A percentile compares a stretch with the other conserved stretches of the same genome.
Evolutionary conservation across 805 yeast species (phyloP).

Genomic region (Suhomyces canberraensis): DNA sequence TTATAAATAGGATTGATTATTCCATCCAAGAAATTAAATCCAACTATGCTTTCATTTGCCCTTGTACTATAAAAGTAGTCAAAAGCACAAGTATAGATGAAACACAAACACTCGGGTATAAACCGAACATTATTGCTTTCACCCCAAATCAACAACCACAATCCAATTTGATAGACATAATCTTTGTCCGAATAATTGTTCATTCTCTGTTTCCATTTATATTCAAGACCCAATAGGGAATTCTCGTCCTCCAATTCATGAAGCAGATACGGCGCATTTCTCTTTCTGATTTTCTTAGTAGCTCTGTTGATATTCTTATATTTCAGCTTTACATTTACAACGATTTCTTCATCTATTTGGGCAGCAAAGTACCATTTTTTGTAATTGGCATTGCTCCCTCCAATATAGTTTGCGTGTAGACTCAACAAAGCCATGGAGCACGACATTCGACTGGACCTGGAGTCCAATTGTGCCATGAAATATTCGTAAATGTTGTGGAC

Average conservation of each 20-base stretch:
- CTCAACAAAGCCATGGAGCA: conserved; percentile 70
- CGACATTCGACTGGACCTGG: conserved; percentile 77
- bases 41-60: too few relatives aligned
- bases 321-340: conserved; percentile 35
- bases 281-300: conserved; percentile 21
- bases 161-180: conserved; percentile 62
- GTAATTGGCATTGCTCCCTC: conserved; percentile 84
- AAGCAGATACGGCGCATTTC: conserved; percentile 31
- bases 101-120: conserved; percentile 42
- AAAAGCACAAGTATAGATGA: conserved; percentile 26
- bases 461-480: conserved; percentile 76
- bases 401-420: conserved; percentile 87
- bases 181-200: conserved; percentile 49
- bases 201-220: conserved; percentile 70
- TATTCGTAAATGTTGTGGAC: conserved; percentile 78
- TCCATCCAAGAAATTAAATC: conserved; percentile 33
- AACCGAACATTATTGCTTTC: conserved; percentile 66
- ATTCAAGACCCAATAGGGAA: conserved; percentile 19
- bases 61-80: conserved; percentile 14
- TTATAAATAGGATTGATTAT: conserved; percentile 50
- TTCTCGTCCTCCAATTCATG: conserved; percentile 16
- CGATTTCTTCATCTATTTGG: conserved; percentile 72
- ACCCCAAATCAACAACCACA: conserved; percentile 68
- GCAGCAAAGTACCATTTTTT: conserved; percentile 92
- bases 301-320: not conserved